phyloP scores from a whole-genome alignment of 345 rosid species.

The Melastoma malabathricum region DNA sequence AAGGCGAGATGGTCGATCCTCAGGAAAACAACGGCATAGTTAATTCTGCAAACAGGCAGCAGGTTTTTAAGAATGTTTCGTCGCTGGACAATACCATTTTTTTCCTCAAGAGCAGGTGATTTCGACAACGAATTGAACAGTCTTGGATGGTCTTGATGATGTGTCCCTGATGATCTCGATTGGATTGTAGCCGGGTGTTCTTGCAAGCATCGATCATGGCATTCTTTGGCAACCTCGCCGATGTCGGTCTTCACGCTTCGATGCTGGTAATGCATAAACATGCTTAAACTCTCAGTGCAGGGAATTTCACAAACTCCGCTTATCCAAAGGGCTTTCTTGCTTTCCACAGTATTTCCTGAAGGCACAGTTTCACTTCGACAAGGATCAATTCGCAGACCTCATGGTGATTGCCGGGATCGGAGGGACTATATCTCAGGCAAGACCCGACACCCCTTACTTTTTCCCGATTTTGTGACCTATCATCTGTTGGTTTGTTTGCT shows the following conservation, averaged over 20 bases:
- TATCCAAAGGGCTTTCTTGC: too few relatives aligned
- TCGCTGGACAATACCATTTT: constrained; percentile 38
- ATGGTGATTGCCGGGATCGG: constrained; percentile 74
- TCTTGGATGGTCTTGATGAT: constrained; percentile 16
- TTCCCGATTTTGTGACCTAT: not conserved
- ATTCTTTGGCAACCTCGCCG: constrained; percentile 57
- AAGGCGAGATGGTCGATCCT: constrained; percentile 12
- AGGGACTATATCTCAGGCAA: constrained; percentile 79
- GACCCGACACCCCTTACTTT: too few relatives aligned
- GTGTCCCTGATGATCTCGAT: not conserved
- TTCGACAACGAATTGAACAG: constrained; percentile 15
- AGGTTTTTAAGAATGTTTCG: constrained; percentile 28
- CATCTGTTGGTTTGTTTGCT: too few relatives aligned
- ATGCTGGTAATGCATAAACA: constrained; percentile 33
- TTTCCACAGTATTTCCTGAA: constrained; percentile 62
- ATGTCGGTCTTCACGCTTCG: constrained; percentile 65
- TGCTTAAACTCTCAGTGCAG: too few relatives aligned
- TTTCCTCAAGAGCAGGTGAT: constrained; percentile 59
- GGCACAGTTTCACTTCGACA: constrained; percentile 75
- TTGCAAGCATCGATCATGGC: constrained; percentile 65
- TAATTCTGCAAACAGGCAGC: constrained; percentile 10
- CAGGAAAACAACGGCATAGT: constrained; percentile 7
- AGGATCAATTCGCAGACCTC: constrained; percentile 80
- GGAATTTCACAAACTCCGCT: too few relatives aligned
- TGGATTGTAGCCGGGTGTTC: constrained; percentile 44